Base-by-base conservation (phyloP, 1,284 basidiomycete genomes). In the Laetiporus sulphureus region DNA sequence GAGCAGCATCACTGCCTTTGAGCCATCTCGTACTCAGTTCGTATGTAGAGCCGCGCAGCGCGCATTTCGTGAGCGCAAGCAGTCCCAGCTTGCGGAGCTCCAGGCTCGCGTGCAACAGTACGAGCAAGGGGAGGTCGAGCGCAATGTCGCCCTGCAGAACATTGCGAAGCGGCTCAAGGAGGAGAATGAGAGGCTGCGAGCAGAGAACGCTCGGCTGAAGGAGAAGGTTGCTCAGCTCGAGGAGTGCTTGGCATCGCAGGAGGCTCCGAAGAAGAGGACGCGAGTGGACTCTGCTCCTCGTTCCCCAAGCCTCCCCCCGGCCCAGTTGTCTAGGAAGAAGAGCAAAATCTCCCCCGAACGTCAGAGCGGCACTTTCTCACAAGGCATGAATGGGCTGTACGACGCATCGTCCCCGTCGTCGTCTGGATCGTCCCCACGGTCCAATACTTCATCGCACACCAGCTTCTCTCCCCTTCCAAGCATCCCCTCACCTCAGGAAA, bases 61-160 rank as follows among this genome's bases (percentile, higher is more conserved):
- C 33, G 91, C 91, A 3, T 93, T 94, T 63, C 77, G 91, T 29
- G 91, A 93, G 55, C 79, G 91, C 45, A 91, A 90, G 60, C 90
- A 93, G 57, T 84, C 86, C 19, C 91, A 93, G 57, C 81, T 94
- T 32, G 78, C 83, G n/a, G 91, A 92, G 40, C 75, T 94, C 24
- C 90, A 94, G 64, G 86, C 89, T 46, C 83, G 90, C 34, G 71
- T 94, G 38, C 80, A 88, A 49, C 78, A 79, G 30, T 93, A 91
- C 55, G 91, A 94, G 61, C 86, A 90, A 52, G 89, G 91, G 30
- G 91, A 93, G 60, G 83, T 92, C 36, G 87, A 92, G 61, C 83
- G 89, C 39, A 92, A 89, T 56, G 79, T 93, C 37, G 85, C 87
- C 33, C 69, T 94, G 18, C 91, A 93, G 61, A 83, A 77, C 45